Conservation (phyloP, 257 asterid genomes). For the Ocimum tenuiflorum region DNA sequence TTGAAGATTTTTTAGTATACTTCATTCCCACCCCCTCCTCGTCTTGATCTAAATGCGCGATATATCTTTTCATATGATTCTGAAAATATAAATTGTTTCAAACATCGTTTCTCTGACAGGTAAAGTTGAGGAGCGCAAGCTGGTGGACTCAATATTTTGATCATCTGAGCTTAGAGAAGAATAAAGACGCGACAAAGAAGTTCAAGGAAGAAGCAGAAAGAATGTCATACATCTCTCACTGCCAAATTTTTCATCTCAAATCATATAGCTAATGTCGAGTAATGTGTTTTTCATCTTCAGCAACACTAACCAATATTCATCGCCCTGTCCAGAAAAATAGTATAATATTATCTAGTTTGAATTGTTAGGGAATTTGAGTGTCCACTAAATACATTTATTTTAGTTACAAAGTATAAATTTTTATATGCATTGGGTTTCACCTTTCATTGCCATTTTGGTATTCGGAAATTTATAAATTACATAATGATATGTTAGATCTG, state of each 20-base stretch:
- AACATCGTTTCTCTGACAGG: conserved; percentile 24
- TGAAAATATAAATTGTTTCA: background rate
- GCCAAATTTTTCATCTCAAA: conserved; percentile 75
- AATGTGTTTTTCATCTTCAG: background rate
- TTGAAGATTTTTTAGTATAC: background rate
- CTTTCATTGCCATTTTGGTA: background rate
- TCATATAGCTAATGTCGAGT: conserved; percentile 37
- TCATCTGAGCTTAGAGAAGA: conserved; percentile 70
- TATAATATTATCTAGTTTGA: conserved; percentile 19
- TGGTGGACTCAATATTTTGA: conserved; percentile 75
- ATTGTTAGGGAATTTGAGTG: background rate
- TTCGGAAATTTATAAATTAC: background rate
- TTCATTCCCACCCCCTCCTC: background rate
- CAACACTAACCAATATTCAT: background rate
- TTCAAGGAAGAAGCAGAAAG: conserved; percentile 52
- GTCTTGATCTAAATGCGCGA: background rate
- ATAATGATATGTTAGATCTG: background rate
- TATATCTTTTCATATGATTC: background rate
- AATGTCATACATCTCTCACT: conserved; percentile 40
- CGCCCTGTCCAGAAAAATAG: background rate
- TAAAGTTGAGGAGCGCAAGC: conserved; percentile 54
- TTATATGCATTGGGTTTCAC: background rate
- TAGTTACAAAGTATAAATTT: background rate
- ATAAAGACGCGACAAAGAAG: conserved; percentile 53
- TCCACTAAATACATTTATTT: background rate